These are phyloP conservation scores for Allomyces macrogynus DNA, from an alignment of 192 early-diverging fungal species.

Conservation along the genomic window DNA sequence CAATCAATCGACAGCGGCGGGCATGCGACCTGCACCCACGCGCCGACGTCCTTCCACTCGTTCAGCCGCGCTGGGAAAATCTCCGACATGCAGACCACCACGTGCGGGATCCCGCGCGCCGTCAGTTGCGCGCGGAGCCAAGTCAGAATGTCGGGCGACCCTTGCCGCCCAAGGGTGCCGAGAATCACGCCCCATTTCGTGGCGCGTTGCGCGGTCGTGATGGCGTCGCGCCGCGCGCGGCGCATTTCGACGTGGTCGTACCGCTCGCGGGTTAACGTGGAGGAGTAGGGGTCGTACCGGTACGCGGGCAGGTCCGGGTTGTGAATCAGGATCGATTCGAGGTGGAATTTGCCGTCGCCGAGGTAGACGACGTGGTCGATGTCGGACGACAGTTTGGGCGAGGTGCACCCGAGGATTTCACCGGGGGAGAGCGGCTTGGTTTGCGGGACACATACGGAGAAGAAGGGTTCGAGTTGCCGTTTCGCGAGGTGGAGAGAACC, in stretches of 20 bases:
- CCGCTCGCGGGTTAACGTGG: conserved; percentile 73
- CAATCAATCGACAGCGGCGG: no score
- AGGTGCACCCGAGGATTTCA: conserved; percentile 90
- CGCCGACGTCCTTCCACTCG: conserved; percentile 65
- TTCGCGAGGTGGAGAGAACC: conserved; percentile 60
- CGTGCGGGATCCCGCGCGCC: conserved; percentile 36
- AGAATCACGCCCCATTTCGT: conserved; percentile 74
- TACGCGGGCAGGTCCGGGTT: conserved; percentile 79
- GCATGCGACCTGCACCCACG: conserved; percentile 90
- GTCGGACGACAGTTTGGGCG: conserved; percentile 47
- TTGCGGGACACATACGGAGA: conserved; percentile 64
- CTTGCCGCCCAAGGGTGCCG: conserved; percentile 91
- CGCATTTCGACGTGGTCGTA: conserved; percentile 92
- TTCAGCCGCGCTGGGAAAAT: conserved; percentile 85
- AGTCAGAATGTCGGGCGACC: conserved; percentile 75
- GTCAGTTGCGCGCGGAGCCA: conserved; percentile 48
- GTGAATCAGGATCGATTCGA: conserved; percentile 97
- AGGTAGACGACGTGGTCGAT: conserved; percentile 59
- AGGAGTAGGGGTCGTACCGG: conserved; percentile 85
- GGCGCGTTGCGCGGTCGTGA: conserved; percentile 48
- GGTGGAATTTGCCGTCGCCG: conserved; percentile 92
- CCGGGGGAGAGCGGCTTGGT: conserved; percentile 85
- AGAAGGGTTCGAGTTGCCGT: conserved; percentile 35
- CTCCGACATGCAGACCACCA: conserved; percentile 72
- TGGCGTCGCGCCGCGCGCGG: conserved; percentile 58